Evolutionary conservation across 2,329 filamentous ascomycete genomes (phyloP), one percentile per base, ranked within the genome.

Genomic region (Furcasterigmium furcatum): DNA sequence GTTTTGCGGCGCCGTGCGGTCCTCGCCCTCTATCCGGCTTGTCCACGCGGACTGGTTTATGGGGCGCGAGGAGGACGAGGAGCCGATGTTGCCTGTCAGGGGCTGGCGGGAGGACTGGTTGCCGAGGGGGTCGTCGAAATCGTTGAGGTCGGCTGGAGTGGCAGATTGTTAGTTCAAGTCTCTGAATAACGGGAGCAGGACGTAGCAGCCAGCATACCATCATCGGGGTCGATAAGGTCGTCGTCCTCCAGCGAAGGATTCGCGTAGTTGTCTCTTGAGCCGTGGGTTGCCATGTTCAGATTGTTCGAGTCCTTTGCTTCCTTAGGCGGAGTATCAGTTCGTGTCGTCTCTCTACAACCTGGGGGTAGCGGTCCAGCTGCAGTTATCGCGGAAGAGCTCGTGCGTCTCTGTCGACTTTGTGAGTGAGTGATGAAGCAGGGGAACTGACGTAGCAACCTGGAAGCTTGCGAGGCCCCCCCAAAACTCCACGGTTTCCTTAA

Each of bases 11-110:
- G 94, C 91, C 52, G 87, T 81, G 45, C 94, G 87, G 72, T 99
- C 94, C 67, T 97, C 92, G 55, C 94, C 94, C 3, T 87, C 86
- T 61, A 99, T 95, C 47, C 84, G 84, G 19, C 89, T 94, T 21
- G 91, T 96, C 56, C 96, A 79, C 66, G 92, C 95, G 60, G 77
- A 83, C 63, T 92, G 84, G 58, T 91, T 84, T 47, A 88, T 76
- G 42, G 77, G 52, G 14, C 69, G 68, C 18, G 72, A 70, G 32
- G 82, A 80, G 49, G 74, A 72, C 43, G 60, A 53, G n/a, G 54
- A 54, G 62, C 85, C 80, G 61, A 95, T 95, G 71, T 88, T 92
- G 65, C 91, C 91, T 39, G 87, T 87, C 53, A 96, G 76, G 45
- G 90, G 89, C 42, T 89, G 82, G 56, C 86, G 85, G 61, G 91